Conservation (phyloP, 805 yeast species). For the Cyberlindnera sargentensis region DNA sequence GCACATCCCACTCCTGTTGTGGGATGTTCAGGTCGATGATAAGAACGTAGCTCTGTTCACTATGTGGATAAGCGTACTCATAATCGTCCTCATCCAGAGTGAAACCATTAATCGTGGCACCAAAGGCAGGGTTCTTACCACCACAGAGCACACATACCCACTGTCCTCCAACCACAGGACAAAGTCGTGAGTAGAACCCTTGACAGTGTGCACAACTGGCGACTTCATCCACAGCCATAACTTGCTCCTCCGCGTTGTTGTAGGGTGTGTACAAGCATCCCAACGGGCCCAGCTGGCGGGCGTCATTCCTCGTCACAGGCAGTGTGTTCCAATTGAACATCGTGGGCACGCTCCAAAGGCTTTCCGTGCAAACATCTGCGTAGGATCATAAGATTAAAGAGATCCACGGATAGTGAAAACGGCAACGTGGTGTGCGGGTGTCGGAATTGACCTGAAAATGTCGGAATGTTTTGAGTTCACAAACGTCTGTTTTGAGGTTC, state of each 20-base stretch:
- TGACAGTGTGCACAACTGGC: conserved; percentile 62
- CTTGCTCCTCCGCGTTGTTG: neutral
- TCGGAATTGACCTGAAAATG: too few species aligned
- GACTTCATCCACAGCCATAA: neutral
- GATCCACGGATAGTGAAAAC: too few species aligned
- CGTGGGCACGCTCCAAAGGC: too few species aligned
- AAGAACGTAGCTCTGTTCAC: neutral
- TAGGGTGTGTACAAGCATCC: conserved; percentile 61
- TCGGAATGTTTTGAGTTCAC: too few species aligned
- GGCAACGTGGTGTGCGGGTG: too few species aligned
- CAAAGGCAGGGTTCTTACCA: conserved; percentile 9
- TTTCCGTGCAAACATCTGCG: too few species aligned
- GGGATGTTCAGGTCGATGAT: neutral
- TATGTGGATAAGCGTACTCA: neutral
- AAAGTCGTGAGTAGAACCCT: conserved; percentile 74
- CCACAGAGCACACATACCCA: conserved; percentile 84
- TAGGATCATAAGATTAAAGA: too few species aligned
- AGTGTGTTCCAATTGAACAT: conserved; percentile 68
- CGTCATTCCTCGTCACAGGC: conserved; percentile 52
- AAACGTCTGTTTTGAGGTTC: too few species aligned
- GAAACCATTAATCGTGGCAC: neutral
- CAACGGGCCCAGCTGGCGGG: conserved; percentile 60
- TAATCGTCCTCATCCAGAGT: neutral
- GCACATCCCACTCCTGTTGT: conserved; percentile 38
- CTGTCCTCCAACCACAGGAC: conserved; percentile 64